Conservation (phyloP, 73 alveolate species). For the Tetrahymena elliotti region DNA sequence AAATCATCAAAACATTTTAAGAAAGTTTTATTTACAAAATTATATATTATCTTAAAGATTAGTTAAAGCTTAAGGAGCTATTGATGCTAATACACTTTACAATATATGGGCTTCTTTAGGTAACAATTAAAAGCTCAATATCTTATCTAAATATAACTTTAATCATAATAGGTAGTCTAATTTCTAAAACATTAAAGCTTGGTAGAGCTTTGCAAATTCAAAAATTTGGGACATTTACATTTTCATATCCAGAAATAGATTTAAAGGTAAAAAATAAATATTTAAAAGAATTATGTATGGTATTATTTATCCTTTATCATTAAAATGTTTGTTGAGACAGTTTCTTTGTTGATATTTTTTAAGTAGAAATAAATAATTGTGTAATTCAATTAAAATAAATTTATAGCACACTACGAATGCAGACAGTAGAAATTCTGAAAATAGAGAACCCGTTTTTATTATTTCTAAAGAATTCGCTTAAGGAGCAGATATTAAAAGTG, state of each 20-base stretch:
- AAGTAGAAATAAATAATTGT: not conserved
- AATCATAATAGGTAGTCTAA: not conserved
- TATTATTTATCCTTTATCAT: no score
- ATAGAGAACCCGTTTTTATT: conserved; percentile 50
- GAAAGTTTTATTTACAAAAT: no score
- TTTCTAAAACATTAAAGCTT: not conserved
- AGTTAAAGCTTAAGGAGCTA: not conserved
- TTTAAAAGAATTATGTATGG: no score
- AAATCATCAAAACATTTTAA: no score
- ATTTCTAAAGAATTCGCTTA: conserved; percentile 48
- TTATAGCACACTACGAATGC: conserved; percentile 62
- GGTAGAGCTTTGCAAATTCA: not conserved
- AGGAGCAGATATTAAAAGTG: conserved; percentile 46
- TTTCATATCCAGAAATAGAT: not conserved
- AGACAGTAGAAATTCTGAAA: conserved; percentile 36
- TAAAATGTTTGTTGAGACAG: no score
- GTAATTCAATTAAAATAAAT: not conserved
- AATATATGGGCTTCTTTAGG: not conserved
- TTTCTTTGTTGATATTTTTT: not conserved
- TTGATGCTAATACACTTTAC: not conserved
- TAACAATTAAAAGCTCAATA: not conserved
- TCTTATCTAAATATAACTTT: not conserved
- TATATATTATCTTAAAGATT: not conserved
- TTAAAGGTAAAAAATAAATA: not conserved
- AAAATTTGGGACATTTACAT: not conserved